These are phyloP conservation scores for Clathrus columnatus DNA, from an alignment of 768 basidiomycete species.

Conservation along the genomic window DNA sequence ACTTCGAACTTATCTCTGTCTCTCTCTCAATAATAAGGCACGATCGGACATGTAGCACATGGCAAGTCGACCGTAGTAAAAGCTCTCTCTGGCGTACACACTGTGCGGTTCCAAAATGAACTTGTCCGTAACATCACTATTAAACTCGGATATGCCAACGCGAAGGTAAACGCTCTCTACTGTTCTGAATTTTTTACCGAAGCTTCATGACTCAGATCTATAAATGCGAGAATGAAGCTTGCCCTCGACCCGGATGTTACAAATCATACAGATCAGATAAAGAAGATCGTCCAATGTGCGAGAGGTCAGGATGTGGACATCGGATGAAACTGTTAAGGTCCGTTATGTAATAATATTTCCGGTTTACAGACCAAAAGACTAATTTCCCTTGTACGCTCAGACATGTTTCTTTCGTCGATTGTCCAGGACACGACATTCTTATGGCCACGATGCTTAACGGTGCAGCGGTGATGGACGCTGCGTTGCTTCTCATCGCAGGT, in stretches of 20 bases:
- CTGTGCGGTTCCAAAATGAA: constrained; percentile 98
- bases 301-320: constrained; percentile 86
- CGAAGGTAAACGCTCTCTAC: constrained; percentile 51
- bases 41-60: constrained; percentile 98
- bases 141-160: constrained; percentile 98
- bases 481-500: constrained; percentile 87
- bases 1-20: neutral
- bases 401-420: constrained; percentile 98
- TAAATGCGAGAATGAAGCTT: constrained; percentile 91
- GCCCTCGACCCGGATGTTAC: constrained; percentile 91
- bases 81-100: constrained; percentile 97
- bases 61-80: constrained; percentile 96
- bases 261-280: constrained; percentile 90
- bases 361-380: neutral
- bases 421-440: constrained; percentile 96
- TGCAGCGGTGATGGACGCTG: constrained; percentile 99
- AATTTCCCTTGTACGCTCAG: constrained; percentile 20
- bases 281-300: constrained; percentile 89
- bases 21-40: constrained; percentile 51
- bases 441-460: constrained; percentile 99
- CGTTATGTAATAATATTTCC: constrained; percentile 4
- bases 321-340: constrained; percentile 81
- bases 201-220: constrained; percentile 72
- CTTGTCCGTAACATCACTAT: constrained; percentile 98
- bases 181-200: neutral